Evolutionary conservation across 2,329 filamentous ascomycete species (phyloP).

Genomic region (Cordyceps cicadae): DNA sequence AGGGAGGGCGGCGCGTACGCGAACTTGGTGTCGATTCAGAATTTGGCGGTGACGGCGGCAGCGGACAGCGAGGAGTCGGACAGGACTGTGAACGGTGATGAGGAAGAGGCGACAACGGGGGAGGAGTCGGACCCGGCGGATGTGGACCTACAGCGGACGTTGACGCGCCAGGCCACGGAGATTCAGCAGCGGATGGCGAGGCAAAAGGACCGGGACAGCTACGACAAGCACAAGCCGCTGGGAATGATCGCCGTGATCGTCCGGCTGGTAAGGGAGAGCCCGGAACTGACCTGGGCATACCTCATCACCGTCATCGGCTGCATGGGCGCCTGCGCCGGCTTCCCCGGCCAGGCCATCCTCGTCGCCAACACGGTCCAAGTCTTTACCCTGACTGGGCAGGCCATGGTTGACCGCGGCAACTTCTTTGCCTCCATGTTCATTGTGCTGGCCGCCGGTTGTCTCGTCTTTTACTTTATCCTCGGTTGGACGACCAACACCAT

Average conservation of each 20-base stretch:
- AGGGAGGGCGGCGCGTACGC: slow-evolving; percentile 38
- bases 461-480: slow-evolving; percentile 35
- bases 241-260: slow-evolving; percentile 24
- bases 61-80: slow-evolving; percentile 17
- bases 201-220: slow-evolving; percentile 29
- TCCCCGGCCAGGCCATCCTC: slow-evolving; percentile 36
- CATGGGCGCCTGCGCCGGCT: slow-evolving; percentile 25
- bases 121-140: slow-evolving; percentile 14
- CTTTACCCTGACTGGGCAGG: slow-evolving; percentile 27
- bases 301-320: slow-evolving; percentile 24
- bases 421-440: slow-evolving; percentile 51
- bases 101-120: not conserved
- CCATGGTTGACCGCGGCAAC: slow-evolving; percentile 33
- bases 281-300: slow-evolving; percentile 28
- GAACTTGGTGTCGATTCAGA: slow-evolving; percentile 38
- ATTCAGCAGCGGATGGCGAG: slow-evolving; percentile 24
- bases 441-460: slow-evolving; percentile 36
- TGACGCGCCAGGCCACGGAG: slow-evolving; percentile 24
- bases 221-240: slow-evolving; percentile 24
- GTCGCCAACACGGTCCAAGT: slow-evolving; percentile 33
- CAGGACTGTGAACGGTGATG: not conserved
- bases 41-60: slow-evolving; percentile 22
- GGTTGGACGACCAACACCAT: slow-evolving; percentile 29
- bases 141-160: slow-evolving; percentile 18
- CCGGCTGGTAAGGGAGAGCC: slow-evolving; percentile 30